Evolutionary conservation across 306 rosid species (phyloP), one percentile per base, ranked within the genome.

Genomic region (Trifolium pratense): DNA sequence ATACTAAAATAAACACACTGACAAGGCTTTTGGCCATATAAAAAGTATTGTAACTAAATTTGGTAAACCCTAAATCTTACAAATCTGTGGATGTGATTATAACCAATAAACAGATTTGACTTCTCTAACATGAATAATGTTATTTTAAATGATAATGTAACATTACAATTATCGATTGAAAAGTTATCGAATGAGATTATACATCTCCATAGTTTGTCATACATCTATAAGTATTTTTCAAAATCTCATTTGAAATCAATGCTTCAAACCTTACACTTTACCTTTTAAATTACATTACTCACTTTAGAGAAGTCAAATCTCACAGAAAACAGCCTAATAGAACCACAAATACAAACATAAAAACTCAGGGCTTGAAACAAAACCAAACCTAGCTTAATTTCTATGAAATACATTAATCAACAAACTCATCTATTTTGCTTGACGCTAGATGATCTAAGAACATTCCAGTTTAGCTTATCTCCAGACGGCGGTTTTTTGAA

Each of bases 401-500:
- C 42, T 36, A 40, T 68, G 78, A 31, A 70, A 81, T 68, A 73
- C 63, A 75, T 70, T 56, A 77, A 36, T 48, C 69, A 53, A 64
- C 40, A 76, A 65, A 74, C 60, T 86, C 83, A 80, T 36, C 83
- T 64, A 81, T 79, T 80, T 67, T 84, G 63, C 56, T 83, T 82
- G 84, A 80, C 68, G 58, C 77, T 73, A 81, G 73, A 75, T 37
- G 89, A 87, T 84, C 97, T 83, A 77, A 92, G 98, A 66, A 84
- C 82, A 3, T 75, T 92, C 88, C 90, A 90, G 76, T 89, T 79
- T 71, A 92, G 82, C 85, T 83, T 86, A 84, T 75, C 88, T 78
- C 66, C 86, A 78, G 78, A 82, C 1, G 91, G 91, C 2, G 91
- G 91, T 77, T 90, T 90, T 84, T 70, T 90, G 82, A 83, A 92